Conservation (phyloP, 352 stramenopile genomes). For the Phytophthora colocasiae region DNA sequence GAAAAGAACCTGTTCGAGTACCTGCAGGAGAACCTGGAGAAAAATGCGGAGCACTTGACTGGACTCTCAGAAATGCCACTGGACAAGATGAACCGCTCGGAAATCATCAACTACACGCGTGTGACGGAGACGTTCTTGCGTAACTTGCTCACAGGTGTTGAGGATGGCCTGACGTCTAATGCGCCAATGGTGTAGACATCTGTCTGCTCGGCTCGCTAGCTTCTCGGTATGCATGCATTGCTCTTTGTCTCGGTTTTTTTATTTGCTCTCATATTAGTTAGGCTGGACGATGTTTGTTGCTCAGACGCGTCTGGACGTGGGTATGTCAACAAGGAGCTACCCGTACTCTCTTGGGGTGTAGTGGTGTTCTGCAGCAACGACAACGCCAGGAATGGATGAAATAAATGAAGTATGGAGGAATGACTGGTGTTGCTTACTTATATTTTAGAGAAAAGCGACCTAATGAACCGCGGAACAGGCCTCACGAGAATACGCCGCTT, state of each 20-base stretch:
- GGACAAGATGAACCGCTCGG: conserved; percentile 92
- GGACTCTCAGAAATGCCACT: conserved; percentile 92
- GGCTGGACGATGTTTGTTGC: conserved; percentile 29
- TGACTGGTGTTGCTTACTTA: conserved; percentile 34
- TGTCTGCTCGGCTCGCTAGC: conserved; percentile 14
- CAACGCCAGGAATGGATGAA: conserved; percentile 32
- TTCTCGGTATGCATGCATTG: conserved; percentile 34
- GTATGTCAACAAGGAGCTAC: background rate
- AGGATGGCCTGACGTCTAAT: conserved; percentile 86
- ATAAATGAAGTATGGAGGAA: conserved; percentile 32
- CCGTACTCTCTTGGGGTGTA: background rate
- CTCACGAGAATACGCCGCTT: conserved; percentile 31
- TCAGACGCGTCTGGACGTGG: conserved; percentile 10
- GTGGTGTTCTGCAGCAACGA: conserved; percentile 6
- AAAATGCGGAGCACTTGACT: conserved; percentile 93
- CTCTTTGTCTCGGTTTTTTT: conserved; percentile 40
- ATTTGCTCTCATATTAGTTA: conserved; percentile 44
- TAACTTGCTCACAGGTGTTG: conserved; percentile 91
- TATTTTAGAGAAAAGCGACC: conserved; percentile 36
- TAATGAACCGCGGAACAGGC: conserved; percentile 26
- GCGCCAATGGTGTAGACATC: conserved; percentile 38
- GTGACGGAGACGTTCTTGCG: conserved; percentile 94
- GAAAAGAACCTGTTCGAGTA: conserved; percentile 96
- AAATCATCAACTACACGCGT: conserved; percentile 96
- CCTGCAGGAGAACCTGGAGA: conserved; percentile 94